Base-by-base conservation (phyloP, 2,329 filamentous ascomycete species). In the Xylaria sp. region DNA sequence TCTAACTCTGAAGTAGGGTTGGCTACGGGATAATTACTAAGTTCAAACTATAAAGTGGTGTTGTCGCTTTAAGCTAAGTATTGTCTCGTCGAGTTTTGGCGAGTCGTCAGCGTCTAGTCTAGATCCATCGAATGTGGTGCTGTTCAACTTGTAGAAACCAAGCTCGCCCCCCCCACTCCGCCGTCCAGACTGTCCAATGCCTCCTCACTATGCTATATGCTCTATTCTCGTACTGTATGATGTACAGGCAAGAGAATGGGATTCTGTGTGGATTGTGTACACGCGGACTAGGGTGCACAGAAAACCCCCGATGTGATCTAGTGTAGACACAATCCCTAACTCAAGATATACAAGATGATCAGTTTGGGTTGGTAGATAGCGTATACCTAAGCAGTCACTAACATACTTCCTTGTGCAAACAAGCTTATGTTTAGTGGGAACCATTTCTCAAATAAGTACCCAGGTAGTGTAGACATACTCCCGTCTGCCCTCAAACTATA, bases 91-190 rank as follows among this genome's bases (percentile, higher is more conserved):
- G 18, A 53, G 35, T 16, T 40, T 40, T 37, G 12, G 37, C 37
- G 61, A 48, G 53, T 57, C 61, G 61, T 57, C 16, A 50, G 35
- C 44, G 59, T 57, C 55, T 44, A 51, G 61, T 65, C 55, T 44
- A 44, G 66, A 64, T 65, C 61, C 55, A 61, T 29, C 42, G 9
- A 44, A 44, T 23, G 32, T 25, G 55, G 55, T 32, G 13, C 51
- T 47, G 53, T 53, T 37, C 42, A 57, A 68, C 61, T 61, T 47
- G 57, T n/a, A 61, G 55, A 47, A 51, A 59, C 35, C 18, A 37
- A 62, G n/a, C 32, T n/a, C n/a, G n/a, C n/a, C n/a, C n/a, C 53
- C 63, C 59, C 35, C 35, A 63, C 59, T 55, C 16, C 35, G 13
- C 32, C 35, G 23, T 57, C 40, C 13, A 60, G 44, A 35, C 63